A percentile compares a stretch with the other conserved stretches of the same genome.
These are phyloP conservation scores for Penicillium sp. DNA, from an alignment of 2,329 filamentous ascomycete species.

Conservation along the genomic window DNA sequence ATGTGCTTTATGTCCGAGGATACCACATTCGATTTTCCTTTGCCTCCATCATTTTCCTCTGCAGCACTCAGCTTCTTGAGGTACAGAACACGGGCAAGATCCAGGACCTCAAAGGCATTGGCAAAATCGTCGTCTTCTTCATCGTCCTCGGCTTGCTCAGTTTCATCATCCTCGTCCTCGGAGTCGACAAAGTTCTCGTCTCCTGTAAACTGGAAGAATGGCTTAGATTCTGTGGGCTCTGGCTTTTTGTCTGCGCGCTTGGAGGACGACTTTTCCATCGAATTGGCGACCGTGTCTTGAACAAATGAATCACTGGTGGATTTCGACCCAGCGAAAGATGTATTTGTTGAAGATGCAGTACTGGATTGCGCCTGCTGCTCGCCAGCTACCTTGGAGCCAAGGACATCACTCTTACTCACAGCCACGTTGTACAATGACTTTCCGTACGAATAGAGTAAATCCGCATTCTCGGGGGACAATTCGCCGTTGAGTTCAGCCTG, in stretches of 20 bases:
- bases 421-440: slow-evolving; percentile 92
- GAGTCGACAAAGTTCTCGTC: slow-evolving; percentile 90
- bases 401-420: slow-evolving; percentile 88
- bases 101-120: slow-evolving; percentile 63
- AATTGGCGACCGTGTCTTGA: slow-evolving; percentile 27
- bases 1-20: slow-evolving; percentile 55
- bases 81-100: slow-evolving; percentile 60
- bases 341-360: slow-evolving; percentile 43
- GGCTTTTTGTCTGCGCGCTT: slow-evolving; percentile 15
- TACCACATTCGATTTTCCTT: slow-evolving; percentile 49
- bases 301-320: slow-evolving; percentile 22
- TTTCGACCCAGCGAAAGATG: slow-evolving; percentile 27
- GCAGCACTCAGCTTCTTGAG: slow-evolving; percentile 54
- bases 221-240: slow-evolving; percentile 45
- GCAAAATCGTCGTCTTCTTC: slow-evolving; percentile 65
- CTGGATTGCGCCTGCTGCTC: slow-evolving; percentile 56
- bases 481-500: slow-evolving; percentile 92
- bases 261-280: slow-evolving; percentile 14
- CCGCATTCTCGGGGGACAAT: slow-evolving; percentile 83
- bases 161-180: slow-evolving; percentile 55
- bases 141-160: slow-evolving; percentile 49
- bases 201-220: slow-evolving; percentile 86
- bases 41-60: slow-evolving; percentile 44
- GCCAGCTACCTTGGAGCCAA: slow-evolving; percentile 73
- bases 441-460: slow-evolving; percentile 91